Base-by-base conservation (phyloP, 371 early-diverging fungal species). In the Apophysomyces elegans region DNA sequence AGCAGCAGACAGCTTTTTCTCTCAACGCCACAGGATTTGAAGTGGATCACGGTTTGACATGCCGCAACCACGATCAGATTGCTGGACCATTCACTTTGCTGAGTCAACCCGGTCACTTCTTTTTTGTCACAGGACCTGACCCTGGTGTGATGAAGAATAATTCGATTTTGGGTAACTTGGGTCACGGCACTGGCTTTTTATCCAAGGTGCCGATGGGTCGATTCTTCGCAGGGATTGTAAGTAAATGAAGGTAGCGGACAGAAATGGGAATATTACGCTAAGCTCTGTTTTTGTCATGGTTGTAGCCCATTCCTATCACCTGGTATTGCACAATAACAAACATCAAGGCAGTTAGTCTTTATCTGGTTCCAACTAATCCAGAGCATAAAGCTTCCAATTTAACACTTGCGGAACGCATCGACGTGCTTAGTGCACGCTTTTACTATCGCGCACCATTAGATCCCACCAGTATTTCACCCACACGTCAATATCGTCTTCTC, bases 111-210 rank as follows among this genome's bases (percentile, higher is more conserved):
- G 39, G 50, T 13, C 65, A 41, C 3, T 56, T 45, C n/a, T 65
- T 65, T 50, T 65, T 65, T 39, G 59, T 59, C 9, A 65, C 65
- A 9, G 65, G 65, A 6, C 65, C 65, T 2, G 65, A 65, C 54
- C 61, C 65, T 14, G 65, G 65, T 16, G 54, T 50, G n/a, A 50
- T 50, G 54, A 9, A 5, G 11, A 21, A 50, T 21, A 21, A 8
- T 21, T 18, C 21, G 18, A 9, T 9, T 5, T 5, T 50, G 54
- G 43, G 18, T n/a, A 11, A 6, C n/a, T 36, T 54, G 37, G 60
- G 60, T 43, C 21, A 47, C 12, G 65, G 65, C 26, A 12, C 39
- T 14, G 65, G 61, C 5, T 41, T 65, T 4, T 56, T 65, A 9
- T 26, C 21, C 18, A 47, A 16, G 7, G 39, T 65, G 1, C 65